phyloP scores from a whole-genome alignment of 257 asterid species.

The Rhazya stricta region DNA sequence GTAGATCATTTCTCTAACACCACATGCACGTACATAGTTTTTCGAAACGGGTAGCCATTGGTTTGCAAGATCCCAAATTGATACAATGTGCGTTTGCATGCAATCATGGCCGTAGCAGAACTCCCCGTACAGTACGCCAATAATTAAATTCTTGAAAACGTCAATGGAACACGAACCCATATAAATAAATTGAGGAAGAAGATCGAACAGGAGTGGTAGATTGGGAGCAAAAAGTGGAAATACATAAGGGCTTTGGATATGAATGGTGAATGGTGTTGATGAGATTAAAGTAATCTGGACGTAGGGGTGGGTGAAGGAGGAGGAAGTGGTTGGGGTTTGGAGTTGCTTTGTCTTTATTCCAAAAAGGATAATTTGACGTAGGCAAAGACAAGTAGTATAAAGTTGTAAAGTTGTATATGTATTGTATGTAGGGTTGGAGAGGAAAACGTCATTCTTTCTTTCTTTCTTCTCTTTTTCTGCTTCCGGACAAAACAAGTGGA shows the following conservation, averaged over 20 bases:
- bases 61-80: not conserved
- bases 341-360: constrained; percentile 37
- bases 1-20: too few relatives aligned
- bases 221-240: not conserved
- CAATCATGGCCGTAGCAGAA: too few relatives aligned
- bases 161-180: not conserved
- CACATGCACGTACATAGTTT: too few relatives aligned
- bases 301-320: constrained; percentile 13
- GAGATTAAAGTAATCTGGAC: not conserved
- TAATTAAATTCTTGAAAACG: not conserved
- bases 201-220: not conserved
- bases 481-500: constrained; percentile 22
- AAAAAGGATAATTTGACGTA: constrained; percentile 36
- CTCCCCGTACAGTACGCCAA: too few relatives aligned
- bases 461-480: constrained; percentile 21
- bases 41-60: too few relatives aligned
- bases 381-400: constrained; percentile 31
- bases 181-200: not conserved
- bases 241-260: not conserved
- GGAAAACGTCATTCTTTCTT: constrained; percentile 29
- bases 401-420: constrained; percentile 44
- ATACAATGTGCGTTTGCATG: not conserved
- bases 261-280: not conserved
- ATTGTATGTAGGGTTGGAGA: constrained; percentile 28
- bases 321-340: constrained; percentile 34